Conservation (phyloP, 345 rosid genomes). For the Clausena lansium region DNA sequence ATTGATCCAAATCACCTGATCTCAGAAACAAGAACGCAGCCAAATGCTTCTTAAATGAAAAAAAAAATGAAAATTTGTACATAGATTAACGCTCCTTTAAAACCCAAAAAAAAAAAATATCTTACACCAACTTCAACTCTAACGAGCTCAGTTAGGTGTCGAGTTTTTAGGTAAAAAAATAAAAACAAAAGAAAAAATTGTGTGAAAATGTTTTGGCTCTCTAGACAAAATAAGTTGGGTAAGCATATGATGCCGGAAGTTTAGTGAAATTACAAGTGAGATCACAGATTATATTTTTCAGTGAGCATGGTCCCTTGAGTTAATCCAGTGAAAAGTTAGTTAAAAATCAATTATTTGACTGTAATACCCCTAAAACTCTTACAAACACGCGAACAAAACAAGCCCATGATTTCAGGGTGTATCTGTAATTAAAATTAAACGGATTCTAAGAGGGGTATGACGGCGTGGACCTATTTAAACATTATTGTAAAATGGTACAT, state of each 20-base stretch:
- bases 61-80: background rate
- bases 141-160: background rate
- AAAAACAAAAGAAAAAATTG: no score
- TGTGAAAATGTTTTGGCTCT: background rate
- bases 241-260: background rate
- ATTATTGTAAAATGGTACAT: background rate
- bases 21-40: conserved; percentile 8
- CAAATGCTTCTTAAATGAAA: background rate
- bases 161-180: background rate
- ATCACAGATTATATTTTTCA: background rate
- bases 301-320: background rate
- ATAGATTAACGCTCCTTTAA: background rate
- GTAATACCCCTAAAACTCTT: no score
- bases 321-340: no score
- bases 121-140: background rate
- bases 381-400: no score
- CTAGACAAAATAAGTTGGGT: background rate
- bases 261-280: background rate
- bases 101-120: background rate
- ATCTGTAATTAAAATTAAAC: no score
- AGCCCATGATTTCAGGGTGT: no score
- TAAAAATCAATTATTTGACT: no score
- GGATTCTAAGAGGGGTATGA: no score
- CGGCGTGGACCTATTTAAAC: no score
- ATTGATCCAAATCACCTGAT: conserved; percentile 29